A percentile compares a stretch with the other conserved stretches of the same genome.
Conservation (phyloP, 805 yeast genomes). For the Wickerhamiella allomyrinae region DNA sequence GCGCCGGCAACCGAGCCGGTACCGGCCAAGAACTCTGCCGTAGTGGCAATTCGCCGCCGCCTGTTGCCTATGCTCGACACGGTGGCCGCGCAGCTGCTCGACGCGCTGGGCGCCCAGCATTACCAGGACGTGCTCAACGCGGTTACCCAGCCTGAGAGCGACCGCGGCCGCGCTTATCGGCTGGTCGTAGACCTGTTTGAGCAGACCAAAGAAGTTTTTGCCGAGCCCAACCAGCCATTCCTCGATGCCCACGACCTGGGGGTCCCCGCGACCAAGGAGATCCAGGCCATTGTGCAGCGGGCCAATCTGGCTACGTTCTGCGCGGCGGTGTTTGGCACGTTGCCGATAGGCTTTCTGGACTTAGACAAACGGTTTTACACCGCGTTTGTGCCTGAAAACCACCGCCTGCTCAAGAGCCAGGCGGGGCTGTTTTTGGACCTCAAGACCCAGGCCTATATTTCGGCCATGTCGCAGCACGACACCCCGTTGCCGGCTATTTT, state of each 20-base stretch:
- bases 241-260: constrained; percentile 9
- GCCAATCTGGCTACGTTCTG: constrained; percentile 79
- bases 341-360: constrained; percentile 76
- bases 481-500: constrained; percentile 51
- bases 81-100: constrained; percentile 62
- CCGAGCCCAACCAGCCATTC: constrained; percentile 12
- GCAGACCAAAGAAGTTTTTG: constrained; percentile 55
- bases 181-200: constrained; percentile 65
- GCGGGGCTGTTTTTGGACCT: constrained; percentile 69
- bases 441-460: constrained; percentile 89
- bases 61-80: constrained; percentile 61
- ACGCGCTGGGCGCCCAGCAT: constrained; percentile 50
- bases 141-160: constrained; percentile 51
- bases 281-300: constrained; percentile 38
- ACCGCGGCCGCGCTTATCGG: constrained; percentile 44
- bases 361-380: constrained; percentile 74
- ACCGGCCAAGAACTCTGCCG: neutral
- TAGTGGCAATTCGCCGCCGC: constrained; percentile 1
- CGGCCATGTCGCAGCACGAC: constrained; percentile 55
- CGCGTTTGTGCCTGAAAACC: constrained; percentile 62
- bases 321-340: constrained; percentile 71
- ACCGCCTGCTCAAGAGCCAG: constrained; percentile 64
- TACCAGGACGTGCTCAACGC: constrained; percentile 61
- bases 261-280: constrained; percentile 3
- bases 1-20: neutral